Percentiles rank a stretch among this genome's conserved stretches.
These are phyloP conservation scores for Protomyces inundatus DNA, from an alignment of 1,139 yeast genomes.

Conservation along the genomic window DNA sequence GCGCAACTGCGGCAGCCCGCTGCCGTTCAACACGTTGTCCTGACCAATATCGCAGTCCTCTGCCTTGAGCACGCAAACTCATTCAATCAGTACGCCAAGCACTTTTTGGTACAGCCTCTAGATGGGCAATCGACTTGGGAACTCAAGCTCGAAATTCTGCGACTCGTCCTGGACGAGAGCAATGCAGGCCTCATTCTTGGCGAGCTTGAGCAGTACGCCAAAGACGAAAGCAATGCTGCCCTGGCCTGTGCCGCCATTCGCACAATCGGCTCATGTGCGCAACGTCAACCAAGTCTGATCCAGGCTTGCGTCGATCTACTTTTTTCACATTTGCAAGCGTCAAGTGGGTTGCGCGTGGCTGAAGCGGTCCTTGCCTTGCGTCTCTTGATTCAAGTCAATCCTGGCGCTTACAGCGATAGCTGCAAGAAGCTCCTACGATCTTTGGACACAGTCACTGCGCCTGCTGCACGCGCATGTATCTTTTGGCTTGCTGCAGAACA, in stretches of 20 bases:
- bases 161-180: slow-evolving; percentile 51
- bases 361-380: slow-evolving; percentile 68
- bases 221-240: slow-evolving; percentile 41
- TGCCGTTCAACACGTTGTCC: slow-evolving; percentile 38
- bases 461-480: slow-evolving; percentile 68
- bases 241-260: slow-evolving; percentile 55
- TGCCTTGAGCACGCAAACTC: slow-evolving; percentile 42
- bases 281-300: slow-evolving; percentile 36
- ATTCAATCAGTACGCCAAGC: slow-evolving; percentile 48
- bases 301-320: slow-evolving; percentile 25
- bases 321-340: slow-evolving; percentile 12
- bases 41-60: slow-evolving; percentile 38
- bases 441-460: slow-evolving; percentile 33
- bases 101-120: slow-evolving; percentile 56
- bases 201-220: slow-evolving; percentile 62
- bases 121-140: slow-evolving; percentile 50
- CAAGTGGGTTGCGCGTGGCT: slow-evolving; percentile 31
- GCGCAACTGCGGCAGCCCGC: slow-evolving; percentile 42
- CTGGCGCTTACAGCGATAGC: slow-evolving; percentile 44
- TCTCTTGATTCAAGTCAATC: slow-evolving; percentile 62
- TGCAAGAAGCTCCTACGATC: slow-evolving; percentile 44
- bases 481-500: slow-evolving; percentile 92
- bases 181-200: slow-evolving; percentile 53
- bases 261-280: slow-evolving; percentile 53
- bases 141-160: slow-evolving; percentile 60